A percentile compares a stretch with the other conserved stretches of the same genome.
These are phyloP conservation scores for Anthracocystis panici-leucophaei DNA, from an alignment of 1,284 basidiomycete genomes.

Conservation along the genomic window DNA sequence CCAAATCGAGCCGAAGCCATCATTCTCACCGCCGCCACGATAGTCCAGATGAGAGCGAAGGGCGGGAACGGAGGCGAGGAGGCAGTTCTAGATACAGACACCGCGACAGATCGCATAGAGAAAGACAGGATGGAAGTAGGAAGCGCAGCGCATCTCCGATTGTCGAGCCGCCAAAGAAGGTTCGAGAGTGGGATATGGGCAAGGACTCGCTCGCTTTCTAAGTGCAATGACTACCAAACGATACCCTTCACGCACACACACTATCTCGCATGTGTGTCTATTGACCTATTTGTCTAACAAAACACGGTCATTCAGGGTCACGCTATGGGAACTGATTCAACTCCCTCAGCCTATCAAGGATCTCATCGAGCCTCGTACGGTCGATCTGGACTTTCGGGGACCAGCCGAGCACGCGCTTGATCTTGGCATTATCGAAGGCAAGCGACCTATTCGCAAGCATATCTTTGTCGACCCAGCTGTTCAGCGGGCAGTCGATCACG, in stretches of 20 bases:
- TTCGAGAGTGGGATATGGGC: conserved; percentile 44
- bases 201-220: conserved; percentile 27
- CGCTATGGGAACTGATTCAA: conserved; percentile 26
- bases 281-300: neutral
- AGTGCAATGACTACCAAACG: neutral
- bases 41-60: neutral
- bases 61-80: neutral
- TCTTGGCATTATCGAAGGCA: conserved; percentile 47
- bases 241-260: neutral
- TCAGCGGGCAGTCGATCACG: conserved; percentile 13
- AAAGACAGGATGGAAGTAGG: neutral
- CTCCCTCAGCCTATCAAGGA: conserved; percentile 24
- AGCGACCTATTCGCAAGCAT: conserved; percentile 42
- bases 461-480: conserved; percentile 36
- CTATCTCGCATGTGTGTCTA: neutral
- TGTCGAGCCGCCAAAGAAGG: conserved; percentile 10
- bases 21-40: conserved; percentile 2
- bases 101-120: neutral
- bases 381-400: conserved; percentile 21
- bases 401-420: conserved; percentile 43
- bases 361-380: conserved; percentile 20
- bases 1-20: neutral
- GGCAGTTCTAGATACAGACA: neutral
- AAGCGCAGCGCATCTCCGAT: conserved; percentile 2
- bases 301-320: neutral